Base-by-base conservation (phyloP, 352 stramenopile genomes). In the Pythium vanterpoolii region DNA sequence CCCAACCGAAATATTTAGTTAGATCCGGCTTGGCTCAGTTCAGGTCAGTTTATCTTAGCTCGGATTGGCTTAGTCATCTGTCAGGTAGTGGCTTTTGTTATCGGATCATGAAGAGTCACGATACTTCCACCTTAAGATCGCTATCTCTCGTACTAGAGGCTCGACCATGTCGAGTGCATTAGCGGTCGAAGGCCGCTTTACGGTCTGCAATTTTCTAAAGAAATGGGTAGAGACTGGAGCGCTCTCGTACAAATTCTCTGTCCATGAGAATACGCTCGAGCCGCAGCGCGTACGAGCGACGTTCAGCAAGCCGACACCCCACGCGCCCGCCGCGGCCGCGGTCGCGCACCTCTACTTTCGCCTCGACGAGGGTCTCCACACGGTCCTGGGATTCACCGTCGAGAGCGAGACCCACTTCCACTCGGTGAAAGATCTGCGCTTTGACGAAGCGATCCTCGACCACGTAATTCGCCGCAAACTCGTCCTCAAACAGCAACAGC, bases 391-490 rank as follows among this genome's bases (percentile, higher is more conserved):
- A 8, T 90, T 89, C 68, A 83, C 68, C 2, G 62, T 87, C 19
- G 81, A 89, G 60, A 73, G 77, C 23, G 81, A 90, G 46, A 66
- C 69, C 40, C 81, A 90, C 56, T 77, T 86, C 52, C 77, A 86
- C 57, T 60, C 69, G 19, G 47, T 86, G 24, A 49, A 69, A 21
- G 53, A 69, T 9, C 40, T 81, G 36, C 71, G 66, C 26, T 89
- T 87, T 36, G 64, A 89, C 47, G 78, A 90, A 48, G 57, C 60
- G 18, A 54, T 85, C 26, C 62, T 90, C 16, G 69, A 83, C 40
- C 76, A 74, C 9, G 75, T 86, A 7, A 66, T 90, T 23, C 69
- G 76, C 26, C 74, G 73, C 51, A 90, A 90, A 56, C 51, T 87
- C 1, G 63, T 73, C 21, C 56, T 89, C 8, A 73, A 74, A 50